Percentiles rank a stretch among this genome's conserved stretches.
Conservation (phyloP, 2,329 filamentous ascomycete genomes). For the Blastomyces percursus region DNA sequence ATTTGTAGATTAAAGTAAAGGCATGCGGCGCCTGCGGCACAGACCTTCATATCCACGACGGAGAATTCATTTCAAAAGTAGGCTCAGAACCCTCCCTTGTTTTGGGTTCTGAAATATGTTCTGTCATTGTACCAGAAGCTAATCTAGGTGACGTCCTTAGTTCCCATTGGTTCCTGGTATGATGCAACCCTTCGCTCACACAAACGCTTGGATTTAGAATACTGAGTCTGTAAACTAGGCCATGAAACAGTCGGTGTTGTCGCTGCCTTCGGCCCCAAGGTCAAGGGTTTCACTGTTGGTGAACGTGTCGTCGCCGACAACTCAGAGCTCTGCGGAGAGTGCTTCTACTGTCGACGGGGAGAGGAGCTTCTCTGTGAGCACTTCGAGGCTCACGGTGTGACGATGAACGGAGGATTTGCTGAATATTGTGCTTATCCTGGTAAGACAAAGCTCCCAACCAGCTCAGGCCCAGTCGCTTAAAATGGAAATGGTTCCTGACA, state of each 20-base stretch:
- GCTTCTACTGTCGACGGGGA: constrained; percentile 62
- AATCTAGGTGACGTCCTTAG: constrained; percentile 22
- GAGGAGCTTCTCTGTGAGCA: constrained; percentile 58
- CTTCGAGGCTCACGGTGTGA: constrained; percentile 50
- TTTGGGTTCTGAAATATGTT: not conserved
- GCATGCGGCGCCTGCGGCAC: constrained; percentile 54
- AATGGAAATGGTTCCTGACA: constrained; percentile 9
- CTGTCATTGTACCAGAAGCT: not conserved
- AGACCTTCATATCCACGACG: constrained; percentile 48
- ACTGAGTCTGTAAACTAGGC: constrained; percentile 28
- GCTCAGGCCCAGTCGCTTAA: not conserved
- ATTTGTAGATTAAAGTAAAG: constrained; percentile 50
- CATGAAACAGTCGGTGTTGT: constrained; percentile 59
- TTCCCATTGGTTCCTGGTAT: constrained; percentile 53
- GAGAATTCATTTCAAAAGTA: constrained; percentile 52
- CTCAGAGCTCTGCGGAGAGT: constrained; percentile 55
- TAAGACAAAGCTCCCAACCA: constrained; percentile 12
- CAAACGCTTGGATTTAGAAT: not conserved
- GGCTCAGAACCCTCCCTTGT: constrained; percentile 9
- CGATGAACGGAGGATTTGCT: constrained; percentile 59
- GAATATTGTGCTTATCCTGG: constrained; percentile 51
- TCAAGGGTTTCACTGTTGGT: constrained; percentile 50
- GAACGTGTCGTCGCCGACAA: constrained; percentile 50
- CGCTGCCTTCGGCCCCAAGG: constrained; percentile 47
- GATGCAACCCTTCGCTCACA: constrained; percentile 5